Percentiles rank a stretch among this genome's conserved stretches.
Conservation (phyloP, 208 protist species). For the Leishmania tropica region DNA sequence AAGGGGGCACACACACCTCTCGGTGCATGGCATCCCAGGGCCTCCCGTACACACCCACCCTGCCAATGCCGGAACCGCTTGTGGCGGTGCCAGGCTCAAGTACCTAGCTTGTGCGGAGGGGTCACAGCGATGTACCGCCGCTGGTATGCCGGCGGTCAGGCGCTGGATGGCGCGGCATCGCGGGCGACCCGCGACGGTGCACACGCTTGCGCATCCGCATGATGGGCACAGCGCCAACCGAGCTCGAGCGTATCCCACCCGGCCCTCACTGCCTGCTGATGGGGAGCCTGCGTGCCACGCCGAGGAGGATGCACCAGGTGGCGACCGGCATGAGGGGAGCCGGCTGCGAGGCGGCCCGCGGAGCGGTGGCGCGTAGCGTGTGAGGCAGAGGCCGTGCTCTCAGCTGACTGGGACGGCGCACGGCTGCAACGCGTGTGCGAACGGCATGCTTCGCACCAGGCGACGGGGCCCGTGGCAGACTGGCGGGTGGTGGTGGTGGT, state of each 20-base stretch:
- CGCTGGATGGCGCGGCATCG: background rate
- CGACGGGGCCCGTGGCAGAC: background rate
- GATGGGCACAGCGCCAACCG: background rate
- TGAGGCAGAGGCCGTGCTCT: no score
- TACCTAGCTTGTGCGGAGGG: background rate
- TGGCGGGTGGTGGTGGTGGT: background rate
- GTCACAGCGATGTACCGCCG: background rate
- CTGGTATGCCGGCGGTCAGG: background rate
- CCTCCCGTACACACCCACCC: background rate
- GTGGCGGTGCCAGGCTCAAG: background rate
- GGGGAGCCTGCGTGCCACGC: background rate
- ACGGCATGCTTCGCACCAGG: background rate
- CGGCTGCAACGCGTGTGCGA: background rate
- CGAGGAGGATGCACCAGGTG: no score
- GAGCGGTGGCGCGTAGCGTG: no score
- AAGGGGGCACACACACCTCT: no score
- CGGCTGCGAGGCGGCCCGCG: no score
- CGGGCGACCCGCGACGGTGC: no score
- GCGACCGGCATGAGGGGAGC: no score
- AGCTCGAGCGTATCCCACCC: background rate
- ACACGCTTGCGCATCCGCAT: background rate
- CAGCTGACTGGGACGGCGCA: no score
- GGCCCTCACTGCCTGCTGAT: background rate
- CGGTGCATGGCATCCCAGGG: no score
- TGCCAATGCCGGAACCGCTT: background rate